Conservation (phyloP, 495 filamentous ascomycete genomes). For the Penicillium soppii region DNA sequence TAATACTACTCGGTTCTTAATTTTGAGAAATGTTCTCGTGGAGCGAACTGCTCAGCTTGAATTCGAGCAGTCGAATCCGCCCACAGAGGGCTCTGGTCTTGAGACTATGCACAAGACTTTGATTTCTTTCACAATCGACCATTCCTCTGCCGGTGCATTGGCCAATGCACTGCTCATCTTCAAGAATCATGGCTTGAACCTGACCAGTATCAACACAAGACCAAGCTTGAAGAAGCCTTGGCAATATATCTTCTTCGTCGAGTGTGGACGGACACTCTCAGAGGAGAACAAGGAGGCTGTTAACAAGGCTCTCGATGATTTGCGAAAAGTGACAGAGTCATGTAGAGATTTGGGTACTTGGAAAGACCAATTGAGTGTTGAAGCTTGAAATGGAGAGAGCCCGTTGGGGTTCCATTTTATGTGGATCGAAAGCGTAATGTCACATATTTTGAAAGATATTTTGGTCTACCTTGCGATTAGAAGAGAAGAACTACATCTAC, state of each 20-base stretch:
- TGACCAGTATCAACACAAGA: slow-evolving; percentile 87
- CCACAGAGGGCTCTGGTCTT: slow-evolving; percentile 7
- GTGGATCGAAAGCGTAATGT: background rate
- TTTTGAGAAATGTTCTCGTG: slow-evolving; percentile 55
- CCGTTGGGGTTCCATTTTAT: too few relatives aligned
- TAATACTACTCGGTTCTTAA: slow-evolving; percentile 87
- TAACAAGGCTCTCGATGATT: slow-evolving; percentile 22
- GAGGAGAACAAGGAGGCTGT: slow-evolving; percentile 28
- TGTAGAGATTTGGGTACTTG: slow-evolving; percentile 45
- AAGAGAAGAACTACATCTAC: background rate
- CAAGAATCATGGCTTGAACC: slow-evolving; percentile 65
- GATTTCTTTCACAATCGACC: slow-evolving; percentile 77
- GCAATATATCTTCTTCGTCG: slow-evolving; percentile 94
- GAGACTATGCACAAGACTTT: slow-evolving; percentile 62
- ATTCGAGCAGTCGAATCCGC: slow-evolving; percentile 18
- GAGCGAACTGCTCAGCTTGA: slow-evolving; percentile 18
- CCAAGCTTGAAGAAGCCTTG: slow-evolving; percentile 75
- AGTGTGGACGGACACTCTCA: slow-evolving; percentile 62
- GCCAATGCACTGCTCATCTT: slow-evolving; percentile 80
- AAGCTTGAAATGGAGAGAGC: background rate
- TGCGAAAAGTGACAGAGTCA: slow-evolving; percentile 33
- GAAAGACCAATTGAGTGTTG: slow-evolving; percentile 34
- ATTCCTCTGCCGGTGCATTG: slow-evolving; percentile 74
- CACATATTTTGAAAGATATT: background rate
- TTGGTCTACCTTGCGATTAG: background rate